phyloP scores from a whole-genome alignment of 148 eudicot species.

The Nepenthes gracilis region DNA sequence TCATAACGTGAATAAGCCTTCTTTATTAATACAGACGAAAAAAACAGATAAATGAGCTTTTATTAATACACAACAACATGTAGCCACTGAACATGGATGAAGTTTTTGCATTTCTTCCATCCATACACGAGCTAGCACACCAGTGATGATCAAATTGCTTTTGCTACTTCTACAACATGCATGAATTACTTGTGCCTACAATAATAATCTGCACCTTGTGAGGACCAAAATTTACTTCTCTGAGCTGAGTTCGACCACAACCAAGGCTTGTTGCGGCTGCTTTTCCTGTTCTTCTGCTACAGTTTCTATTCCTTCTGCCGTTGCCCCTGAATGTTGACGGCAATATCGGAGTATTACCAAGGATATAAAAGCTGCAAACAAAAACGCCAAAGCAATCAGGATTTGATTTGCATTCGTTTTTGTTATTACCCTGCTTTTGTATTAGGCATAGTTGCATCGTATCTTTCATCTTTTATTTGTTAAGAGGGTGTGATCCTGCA shows the following conservation, averaged over 20 bases:
- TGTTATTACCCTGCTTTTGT: not conserved
- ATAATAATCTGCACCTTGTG: too few relatives aligned
- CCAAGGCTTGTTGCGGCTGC: constrained; percentile 29
- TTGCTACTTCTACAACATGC: too few relatives aligned
- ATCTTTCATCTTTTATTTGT: too few relatives aligned
- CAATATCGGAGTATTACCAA: constrained; percentile 55
- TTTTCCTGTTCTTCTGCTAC: constrained; percentile 17
- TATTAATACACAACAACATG: too few relatives aligned
- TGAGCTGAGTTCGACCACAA: constrained; percentile 16
- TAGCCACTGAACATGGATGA: too few relatives aligned
- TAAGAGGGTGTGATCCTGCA: too few relatives aligned
- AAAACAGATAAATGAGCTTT: not conserved
- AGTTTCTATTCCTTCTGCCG: constrained; percentile 17
- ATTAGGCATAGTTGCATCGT: not conserved
- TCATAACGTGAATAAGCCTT: not conserved
- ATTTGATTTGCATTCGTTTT: not conserved
- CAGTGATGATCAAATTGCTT: too few relatives aligned
- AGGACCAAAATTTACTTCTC: too few relatives aligned
- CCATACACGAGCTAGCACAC: too few relatives aligned
- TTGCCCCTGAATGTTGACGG: constrained; percentile 27
- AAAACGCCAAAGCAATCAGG: not conserved
- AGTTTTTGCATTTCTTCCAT: too few relatives aligned
- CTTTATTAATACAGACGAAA: constrained; percentile 5
- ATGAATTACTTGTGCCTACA: too few relatives aligned
- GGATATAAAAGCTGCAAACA: constrained; percentile 55